Evolutionary conservation across 2,329 filamentous ascomycete genomes (phyloP).

Genomic region (Ceratocystis albifundus): DNA sequence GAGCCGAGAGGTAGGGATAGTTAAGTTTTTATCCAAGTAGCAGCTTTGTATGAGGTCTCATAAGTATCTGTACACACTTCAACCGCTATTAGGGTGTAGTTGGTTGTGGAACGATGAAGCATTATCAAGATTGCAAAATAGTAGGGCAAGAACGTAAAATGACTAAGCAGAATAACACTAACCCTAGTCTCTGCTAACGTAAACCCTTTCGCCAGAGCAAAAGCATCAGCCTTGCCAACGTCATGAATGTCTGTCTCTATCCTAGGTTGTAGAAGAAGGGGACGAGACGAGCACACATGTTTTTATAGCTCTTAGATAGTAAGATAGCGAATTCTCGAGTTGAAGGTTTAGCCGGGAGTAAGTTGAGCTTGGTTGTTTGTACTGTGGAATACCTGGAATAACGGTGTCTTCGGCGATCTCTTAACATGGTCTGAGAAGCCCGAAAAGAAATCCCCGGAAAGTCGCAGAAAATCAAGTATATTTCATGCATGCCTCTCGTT

Average conservation of each 20-base stretch:
- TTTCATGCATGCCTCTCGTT: too few species aligned
- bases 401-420: too few species aligned
- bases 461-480: not conserved
- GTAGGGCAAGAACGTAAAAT: not conserved
- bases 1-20: too few species aligned
- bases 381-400: too few species aligned
- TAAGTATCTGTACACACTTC: not conserved
- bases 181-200: not conserved
- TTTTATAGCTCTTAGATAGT: too few species aligned
- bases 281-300: too few species aligned
- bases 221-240: not conserved
- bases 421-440: too few species aligned
- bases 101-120: not conserved
- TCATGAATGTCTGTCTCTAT: not conserved
- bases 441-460: not conserved
- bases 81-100: not conserved
- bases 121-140: conserved; percentile 2
- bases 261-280: too few species aligned
- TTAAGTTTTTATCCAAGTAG: not conserved
- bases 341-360: too few species aligned
- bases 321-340: too few species aligned
- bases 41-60: not conserved
- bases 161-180: not conserved
- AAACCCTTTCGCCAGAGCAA: not conserved
- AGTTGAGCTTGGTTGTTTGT: too few species aligned